These are phyloP conservation scores for Alternaria arborescens DNA, from an alignment of 2,329 filamentous ascomycete species.

Conservation along the genomic window DNA sequence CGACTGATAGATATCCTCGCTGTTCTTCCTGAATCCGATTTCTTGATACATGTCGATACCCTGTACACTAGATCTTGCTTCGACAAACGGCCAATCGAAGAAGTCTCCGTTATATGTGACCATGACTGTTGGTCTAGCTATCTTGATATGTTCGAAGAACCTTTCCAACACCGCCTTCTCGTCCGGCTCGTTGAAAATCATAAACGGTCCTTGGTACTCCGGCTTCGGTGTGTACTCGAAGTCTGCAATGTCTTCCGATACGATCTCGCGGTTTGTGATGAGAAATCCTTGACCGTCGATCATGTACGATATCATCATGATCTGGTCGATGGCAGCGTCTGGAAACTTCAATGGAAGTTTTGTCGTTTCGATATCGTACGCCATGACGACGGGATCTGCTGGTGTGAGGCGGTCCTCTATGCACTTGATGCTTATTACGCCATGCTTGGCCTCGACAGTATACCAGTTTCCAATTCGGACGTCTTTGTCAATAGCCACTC, in stretches of 20 bases:
- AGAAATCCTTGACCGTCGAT: constrained; percentile 98
- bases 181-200: constrained; percentile 98
- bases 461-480: constrained; percentile 98
- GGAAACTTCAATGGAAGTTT: constrained; percentile 97
- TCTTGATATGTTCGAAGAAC: constrained; percentile 96
- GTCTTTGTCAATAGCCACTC: constrained; percentile 97
- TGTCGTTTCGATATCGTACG: constrained; percentile 98
- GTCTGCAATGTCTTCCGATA: constrained; percentile 95
- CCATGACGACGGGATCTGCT: constrained; percentile 96
- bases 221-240: constrained; percentile 98
- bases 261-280: constrained; percentile 97
- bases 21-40: constrained; percentile 95
- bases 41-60: constrained; percentile 99
- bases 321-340: constrained; percentile 90
- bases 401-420: constrained; percentile 88
- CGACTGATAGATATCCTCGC: constrained; percentile 94
- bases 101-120: constrained; percentile 99
- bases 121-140: constrained; percentile 92
- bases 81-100: constrained; percentile 99
- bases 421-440: constrained; percentile 80
- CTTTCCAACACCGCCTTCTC: constrained; percentile 88
- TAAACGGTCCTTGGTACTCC: constrained; percentile 93
- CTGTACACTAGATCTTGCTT: constrained; percentile 88
- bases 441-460: constrained; percentile 91
- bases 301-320: constrained; percentile 99